Evolutionary conservation across 1,139 yeast genomes (phyloP), one percentile per base, ranked within the genome.

Genomic region (Ashbya aceris): DNA sequence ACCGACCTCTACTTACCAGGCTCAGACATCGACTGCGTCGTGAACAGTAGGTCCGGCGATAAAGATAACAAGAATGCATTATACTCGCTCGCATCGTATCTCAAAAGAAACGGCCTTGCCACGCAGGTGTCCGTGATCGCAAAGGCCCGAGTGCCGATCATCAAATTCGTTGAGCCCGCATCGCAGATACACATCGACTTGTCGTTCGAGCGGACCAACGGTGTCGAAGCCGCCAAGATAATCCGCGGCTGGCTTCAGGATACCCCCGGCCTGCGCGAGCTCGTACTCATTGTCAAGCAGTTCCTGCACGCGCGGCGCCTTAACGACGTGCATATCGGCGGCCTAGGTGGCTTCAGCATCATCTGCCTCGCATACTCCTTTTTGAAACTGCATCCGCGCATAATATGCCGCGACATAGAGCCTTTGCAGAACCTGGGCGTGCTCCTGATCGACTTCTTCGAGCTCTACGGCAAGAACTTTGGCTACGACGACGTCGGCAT

Each of bases 321-420:
- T 47, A 89, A 91, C 56, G 84, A 86, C 54, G 98, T 91, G n/a
- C 95, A 84, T 56, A 81, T 82, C 17, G 99, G 99, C 45, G 98
- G 98, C 0, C 68, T 93, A 13, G 98, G 99, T 27, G 98, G 98
- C 0, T 91, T 83, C 58, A 79, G 96, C 7, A 85, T 89, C 20
- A 86, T 89, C 35, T 87, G 96, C 53, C 64, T 91, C 56, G 87
- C 86, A 30, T 83, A 83, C 55, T 83, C 95, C 28, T 89, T 91
- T 58, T 64, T 93, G 48, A 73, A 70, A 50, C 66, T 83, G 45
- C 98, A 91, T 61, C 96, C 96, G 9, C 71, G 87, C 51, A 56
- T 89, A 5, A 64, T 81, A 2, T 76, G 94, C 0, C 70, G 75
- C 7, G 76, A 78, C 40, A 81, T 89, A 50, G 71, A 75, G 38